phyloP scores from a whole-genome alignment of 352 stramenopile genomes.

The Phytophthora citricola region DNA sequence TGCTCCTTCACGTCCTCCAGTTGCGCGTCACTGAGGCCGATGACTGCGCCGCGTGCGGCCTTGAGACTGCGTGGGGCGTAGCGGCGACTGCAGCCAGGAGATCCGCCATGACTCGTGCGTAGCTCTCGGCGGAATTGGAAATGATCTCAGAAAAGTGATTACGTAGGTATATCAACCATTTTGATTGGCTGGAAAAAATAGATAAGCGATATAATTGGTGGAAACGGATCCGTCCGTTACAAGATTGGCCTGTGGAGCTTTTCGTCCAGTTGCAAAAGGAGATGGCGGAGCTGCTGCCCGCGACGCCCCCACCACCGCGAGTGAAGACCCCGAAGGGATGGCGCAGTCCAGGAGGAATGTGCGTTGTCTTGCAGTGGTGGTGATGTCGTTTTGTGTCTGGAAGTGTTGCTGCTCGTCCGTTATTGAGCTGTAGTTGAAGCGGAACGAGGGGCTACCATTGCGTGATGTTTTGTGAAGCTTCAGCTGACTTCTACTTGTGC shows the following conservation, averaged over 20 bases:
- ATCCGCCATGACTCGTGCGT: conserved; percentile 44
- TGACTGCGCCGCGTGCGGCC: conserved; percentile 36
- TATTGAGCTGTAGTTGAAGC: conserved; percentile 7
- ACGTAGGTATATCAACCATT: conserved; percentile 7
- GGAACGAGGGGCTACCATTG: background rate
- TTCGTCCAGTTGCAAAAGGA: conserved; percentile 2
- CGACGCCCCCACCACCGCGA: background rate
- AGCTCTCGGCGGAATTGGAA: background rate
- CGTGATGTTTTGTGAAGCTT: background rate
- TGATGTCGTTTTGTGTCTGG: background rate
- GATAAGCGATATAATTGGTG: conserved; percentile 2
- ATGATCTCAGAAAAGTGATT: conserved; percentile 8
- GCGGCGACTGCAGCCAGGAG: conserved; percentile 49
- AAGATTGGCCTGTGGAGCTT: conserved; percentile 2
- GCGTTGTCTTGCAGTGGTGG: conserved; percentile 10
- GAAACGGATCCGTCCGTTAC: conserved; percentile 7
- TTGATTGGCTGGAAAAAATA: conserved; percentile 17
- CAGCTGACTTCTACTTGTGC: background rate
- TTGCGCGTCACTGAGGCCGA: conserved; percentile 52
- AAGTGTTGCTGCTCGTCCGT: conserved; percentile 9
- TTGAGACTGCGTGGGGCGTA: conserved; percentile 18
- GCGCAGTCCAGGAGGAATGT: conserved; percentile 11
- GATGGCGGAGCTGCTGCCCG: conserved; percentile 9
- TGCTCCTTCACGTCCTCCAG: conserved; percentile 68
- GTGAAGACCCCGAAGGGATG: background rate